Conservation (phyloP, 768 basidiomycete species). For the Russula dissimulans region DNA sequence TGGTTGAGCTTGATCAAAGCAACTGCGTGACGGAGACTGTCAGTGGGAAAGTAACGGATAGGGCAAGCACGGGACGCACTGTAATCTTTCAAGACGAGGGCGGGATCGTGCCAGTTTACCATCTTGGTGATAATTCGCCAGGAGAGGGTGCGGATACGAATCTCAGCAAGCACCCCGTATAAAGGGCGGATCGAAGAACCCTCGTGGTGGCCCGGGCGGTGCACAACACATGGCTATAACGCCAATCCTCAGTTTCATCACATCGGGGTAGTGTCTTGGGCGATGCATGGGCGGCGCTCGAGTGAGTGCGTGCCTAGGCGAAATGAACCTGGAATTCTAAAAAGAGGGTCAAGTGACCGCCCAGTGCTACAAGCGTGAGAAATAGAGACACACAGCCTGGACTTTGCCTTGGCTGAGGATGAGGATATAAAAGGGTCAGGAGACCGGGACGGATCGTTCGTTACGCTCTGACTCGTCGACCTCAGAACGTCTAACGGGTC, state of each 20-base stretch:
- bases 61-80: not conserved
- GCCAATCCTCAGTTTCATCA: not conserved
- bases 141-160: not conserved
- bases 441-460: no score
- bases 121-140: not conserved
- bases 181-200: not conserved
- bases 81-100: not conserved
- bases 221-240: not conserved
- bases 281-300: not conserved
- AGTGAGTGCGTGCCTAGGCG: not conserved
- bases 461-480: no score
- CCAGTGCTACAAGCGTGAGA: no score
- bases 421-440: no score
- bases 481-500: no score
- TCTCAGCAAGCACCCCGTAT: not conserved
- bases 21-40: not conserved
- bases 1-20: not conserved
- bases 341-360: no score
- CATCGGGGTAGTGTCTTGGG: not conserved
- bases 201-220: not conserved
- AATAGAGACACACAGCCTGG: no score
- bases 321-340: no score
- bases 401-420: no score
- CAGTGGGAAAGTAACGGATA: not conserved
- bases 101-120: conserved; percentile 5